Base-by-base conservation (phyloP, 306 rosid genomes). In the cucumber (Cucumis sativus) region DNA sequence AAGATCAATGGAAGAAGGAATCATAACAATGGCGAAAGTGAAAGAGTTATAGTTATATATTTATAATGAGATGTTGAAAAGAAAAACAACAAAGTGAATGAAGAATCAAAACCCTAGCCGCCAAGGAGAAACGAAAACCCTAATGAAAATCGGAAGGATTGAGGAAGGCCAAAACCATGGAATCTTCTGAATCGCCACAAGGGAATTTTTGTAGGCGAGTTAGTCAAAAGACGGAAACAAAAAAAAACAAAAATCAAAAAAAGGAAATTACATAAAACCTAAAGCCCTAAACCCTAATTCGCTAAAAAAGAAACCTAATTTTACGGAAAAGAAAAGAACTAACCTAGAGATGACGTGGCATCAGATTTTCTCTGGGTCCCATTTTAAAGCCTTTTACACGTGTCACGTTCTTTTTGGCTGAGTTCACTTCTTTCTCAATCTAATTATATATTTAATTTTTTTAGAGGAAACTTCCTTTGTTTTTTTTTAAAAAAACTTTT, bases 41-140 rank as follows among this genome's bases (percentile, higher is more conserved):
- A 16, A 52, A 4, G 59, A 33, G 0, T 6, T 18, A n/a, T 17
- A 52, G 43, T 35, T 5, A 18, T 52, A 25, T 72, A 47, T 28
- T 66, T 37, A 49, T 16, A 51, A 18, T 55, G 7, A 17, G 10
- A 41, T 23, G 70, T 49, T 1, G 25, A 51, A 51, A 51, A 8
- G 47, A 25, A 49, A 68, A 28, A 4, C 0, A 33, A 4, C 6
- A 33, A 15, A 20, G 28, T 49, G 75, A 80, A 49, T 3, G n/a
- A 65, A 51, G 25, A 7, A 67, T 72, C 78, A 89, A 86, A 91
- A 90, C 91, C 93, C 96, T 92, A 88, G 97, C 95, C 90, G 96
- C 95, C 94, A 43, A 65, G 70, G 54, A 17, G 79, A 78, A 37
- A 63, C 4, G 7, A 79, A 45, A 30, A 13, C 45, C 76, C 77